Conservation (phyloP, 139 green algal species). For the Haematococcus lacustris region DNA sequence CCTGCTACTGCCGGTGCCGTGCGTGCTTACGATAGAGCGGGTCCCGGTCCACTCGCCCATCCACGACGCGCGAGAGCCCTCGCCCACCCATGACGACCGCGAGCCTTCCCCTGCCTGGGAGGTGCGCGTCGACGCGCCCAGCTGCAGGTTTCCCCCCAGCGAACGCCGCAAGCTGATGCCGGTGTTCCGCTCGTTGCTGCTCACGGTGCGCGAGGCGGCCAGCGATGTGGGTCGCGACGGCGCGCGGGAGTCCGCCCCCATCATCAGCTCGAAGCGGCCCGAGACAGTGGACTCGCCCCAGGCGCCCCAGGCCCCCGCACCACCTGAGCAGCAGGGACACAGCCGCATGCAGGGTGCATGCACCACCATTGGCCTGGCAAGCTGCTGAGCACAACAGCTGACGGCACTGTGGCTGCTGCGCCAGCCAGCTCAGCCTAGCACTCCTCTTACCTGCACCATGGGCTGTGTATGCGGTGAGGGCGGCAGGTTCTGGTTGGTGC, state of each 20-base stretch:
- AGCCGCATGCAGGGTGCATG: neutral
- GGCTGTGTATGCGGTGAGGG: neutral
- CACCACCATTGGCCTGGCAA: neutral
- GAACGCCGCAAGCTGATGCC: neutral
- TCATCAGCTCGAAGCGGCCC: constrained; percentile 1
- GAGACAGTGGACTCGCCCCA: constrained; percentile 4
- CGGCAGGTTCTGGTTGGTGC: too few species aligned
- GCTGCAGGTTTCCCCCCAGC: neutral
- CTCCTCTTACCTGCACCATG: too few species aligned
- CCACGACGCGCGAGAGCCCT: too few species aligned
- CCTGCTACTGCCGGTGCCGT: too few species aligned
- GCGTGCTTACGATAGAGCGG: too few species aligned
- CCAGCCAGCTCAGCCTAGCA: too few species aligned
- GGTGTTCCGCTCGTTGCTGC: constrained; percentile 3
- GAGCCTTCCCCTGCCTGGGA: too few species aligned
- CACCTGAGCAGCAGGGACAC: neutral
- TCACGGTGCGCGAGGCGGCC: neutral
- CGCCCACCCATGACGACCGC: too few species aligned
- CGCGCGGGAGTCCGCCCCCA: neutral
- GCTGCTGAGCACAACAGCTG: neutral
- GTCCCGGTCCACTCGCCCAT: too few species aligned
- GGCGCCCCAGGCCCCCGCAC: neutral
- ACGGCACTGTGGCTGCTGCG: neutral
- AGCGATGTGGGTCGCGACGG: neutral
- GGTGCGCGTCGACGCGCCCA: too few species aligned